Conservation (phyloP, 2,329 filamentous ascomycete genomes). For the Pezicula neosporulosa region DNA sequence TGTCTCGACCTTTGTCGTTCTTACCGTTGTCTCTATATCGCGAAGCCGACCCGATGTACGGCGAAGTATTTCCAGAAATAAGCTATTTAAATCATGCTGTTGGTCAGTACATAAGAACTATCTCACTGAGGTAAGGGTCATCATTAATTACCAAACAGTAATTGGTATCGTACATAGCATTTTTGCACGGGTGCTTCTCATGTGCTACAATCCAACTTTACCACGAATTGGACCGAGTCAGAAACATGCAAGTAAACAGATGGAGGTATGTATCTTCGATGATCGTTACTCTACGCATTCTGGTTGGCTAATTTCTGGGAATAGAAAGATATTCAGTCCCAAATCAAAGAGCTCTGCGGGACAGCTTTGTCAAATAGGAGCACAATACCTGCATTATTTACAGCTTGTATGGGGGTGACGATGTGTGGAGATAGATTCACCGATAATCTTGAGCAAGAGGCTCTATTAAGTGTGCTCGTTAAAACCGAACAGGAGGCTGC, state of each 20-base stretch:
- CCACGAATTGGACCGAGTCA: slow-evolving; percentile 43
- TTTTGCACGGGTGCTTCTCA: slow-evolving; percentile 52
- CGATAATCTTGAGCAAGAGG: slow-evolving; percentile 42
- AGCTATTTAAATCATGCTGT: slow-evolving; percentile 43
- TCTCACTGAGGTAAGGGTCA: slow-evolving; percentile 36
- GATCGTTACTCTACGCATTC: too few relatives aligned
- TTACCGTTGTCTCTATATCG: slow-evolving; percentile 50
- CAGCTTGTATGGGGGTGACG: slow-evolving; percentile 51
- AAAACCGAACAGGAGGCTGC: slow-evolving; percentile 47
- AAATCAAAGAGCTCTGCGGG: slow-evolving; percentile 53
- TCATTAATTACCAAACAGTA: slow-evolving; percentile 31
- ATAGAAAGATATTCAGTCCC: slow-evolving; percentile 15
- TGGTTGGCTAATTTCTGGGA: slow-evolving; percentile 1
- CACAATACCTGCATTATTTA: slow-evolving; percentile 53
- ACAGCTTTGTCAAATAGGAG: slow-evolving; percentile 54
- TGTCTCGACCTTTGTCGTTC: slow-evolving; percentile 46
- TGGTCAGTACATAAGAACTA: too few relatives aligned
- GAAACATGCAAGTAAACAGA: slow-evolving; percentile 6
- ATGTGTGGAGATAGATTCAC: slow-evolving; percentile 52
- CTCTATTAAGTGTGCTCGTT: slow-evolving; percentile 42
- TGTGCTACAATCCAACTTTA: slow-evolving; percentile 51
- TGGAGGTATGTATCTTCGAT: slow-evolving; percentile 1
- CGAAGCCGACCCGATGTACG: slow-evolving; percentile 26
- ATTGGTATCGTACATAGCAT: slow-evolving; percentile 59
- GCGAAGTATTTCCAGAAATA: slow-evolving; percentile 51